A percentile compares a stretch with the other conserved stretches of the same genome.
Conservation (phyloP, 768 basidiomycete genomes). For the Naematelia aurantialba region DNA sequence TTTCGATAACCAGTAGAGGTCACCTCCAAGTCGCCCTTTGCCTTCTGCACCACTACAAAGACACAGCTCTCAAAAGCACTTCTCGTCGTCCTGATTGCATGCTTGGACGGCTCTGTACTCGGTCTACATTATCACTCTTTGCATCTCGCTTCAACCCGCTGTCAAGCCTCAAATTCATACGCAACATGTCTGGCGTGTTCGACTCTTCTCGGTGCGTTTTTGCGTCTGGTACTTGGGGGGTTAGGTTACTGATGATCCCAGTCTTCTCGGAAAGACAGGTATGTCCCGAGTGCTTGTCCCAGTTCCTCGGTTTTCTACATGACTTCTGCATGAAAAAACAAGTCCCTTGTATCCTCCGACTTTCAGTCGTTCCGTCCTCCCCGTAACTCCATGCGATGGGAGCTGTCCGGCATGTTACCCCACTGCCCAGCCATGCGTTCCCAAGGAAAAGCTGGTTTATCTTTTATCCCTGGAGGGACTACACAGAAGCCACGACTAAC, state of each 20-base stretch:
- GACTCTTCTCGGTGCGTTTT: constrained; percentile 27
- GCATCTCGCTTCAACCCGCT: not conserved
- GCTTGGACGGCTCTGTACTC: not conserved
- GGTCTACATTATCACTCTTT: not conserved
- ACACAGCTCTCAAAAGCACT: no score
- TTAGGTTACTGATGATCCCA: not conserved
- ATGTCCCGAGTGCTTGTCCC: not conserved
- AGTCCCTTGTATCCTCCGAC: constrained; percentile 75
- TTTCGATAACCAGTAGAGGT: no score
- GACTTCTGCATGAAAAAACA: constrained; percentile 75
- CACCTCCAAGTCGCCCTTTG: no score
- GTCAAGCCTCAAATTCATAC: not conserved
- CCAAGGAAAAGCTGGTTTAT: not conserved
- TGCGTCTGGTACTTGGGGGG: not conserved
- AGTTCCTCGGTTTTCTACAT: constrained; percentile 51
- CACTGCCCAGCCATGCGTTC: not conserved
- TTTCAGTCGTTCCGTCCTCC: constrained; percentile 7
- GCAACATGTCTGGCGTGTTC: constrained; percentile 25
- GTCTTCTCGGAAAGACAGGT: constrained; percentile 28
- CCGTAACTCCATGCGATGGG: not conserved
- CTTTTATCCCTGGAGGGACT: not conserved
- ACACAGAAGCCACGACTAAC: not conserved
- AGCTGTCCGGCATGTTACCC: not conserved
- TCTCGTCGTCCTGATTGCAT: not conserved
- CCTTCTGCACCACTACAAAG: no score